These are phyloP conservation scores for Penicillium egyptiacum DNA, from an alignment of 495 filamentous ascomycete genomes.

Conservation along the genomic window DNA sequence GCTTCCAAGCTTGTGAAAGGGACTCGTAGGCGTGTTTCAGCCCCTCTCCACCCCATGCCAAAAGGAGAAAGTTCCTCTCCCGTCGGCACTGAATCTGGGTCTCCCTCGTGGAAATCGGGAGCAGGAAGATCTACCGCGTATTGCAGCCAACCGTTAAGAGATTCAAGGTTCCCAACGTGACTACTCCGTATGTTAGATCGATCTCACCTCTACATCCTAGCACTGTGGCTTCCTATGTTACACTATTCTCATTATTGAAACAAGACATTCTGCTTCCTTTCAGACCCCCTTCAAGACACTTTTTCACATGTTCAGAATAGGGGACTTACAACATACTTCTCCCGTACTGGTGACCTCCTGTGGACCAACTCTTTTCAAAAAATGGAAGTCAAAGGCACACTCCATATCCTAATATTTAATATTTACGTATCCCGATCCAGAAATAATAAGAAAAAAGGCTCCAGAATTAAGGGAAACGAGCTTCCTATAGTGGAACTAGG, in stretches of 20 bases:
- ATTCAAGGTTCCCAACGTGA: slow-evolving; percentile 6
- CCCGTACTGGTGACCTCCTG: slow-evolving; percentile 2
- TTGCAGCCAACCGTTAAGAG: slow-evolving; percentile 11
- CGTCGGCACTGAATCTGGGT: slow-evolving; percentile 2
- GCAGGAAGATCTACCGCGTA: slow-evolving; percentile 5
- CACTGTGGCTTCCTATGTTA: background rate
- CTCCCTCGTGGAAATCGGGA: slow-evolving; percentile 14
- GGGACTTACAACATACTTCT: background rate
- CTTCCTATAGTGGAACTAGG: slow-evolving; percentile 27
- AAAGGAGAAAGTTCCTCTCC: slow-evolving; percentile 1
- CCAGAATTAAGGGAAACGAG: slow-evolving; percentile 5
- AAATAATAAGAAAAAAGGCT: background rate
- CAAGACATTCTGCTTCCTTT: background rate
- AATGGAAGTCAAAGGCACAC: slow-evolving; percentile 3
- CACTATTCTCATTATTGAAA: background rate
- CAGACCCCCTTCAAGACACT: background rate
- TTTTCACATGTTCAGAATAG: background rate
- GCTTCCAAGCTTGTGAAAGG: background rate
- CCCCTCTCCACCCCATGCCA: slow-evolving; percentile 5
- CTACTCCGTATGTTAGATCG: background rate
- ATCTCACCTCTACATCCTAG: background rate
- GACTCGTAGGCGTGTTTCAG: slow-evolving; percentile 10
- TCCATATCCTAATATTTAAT: background rate
- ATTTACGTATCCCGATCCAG: background rate
- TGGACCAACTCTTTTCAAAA: background rate